These are phyloP conservation scores for Penstemon eatonii DNA, from an alignment of 257 asterid genomes.

Conservation along the genomic window DNA sequence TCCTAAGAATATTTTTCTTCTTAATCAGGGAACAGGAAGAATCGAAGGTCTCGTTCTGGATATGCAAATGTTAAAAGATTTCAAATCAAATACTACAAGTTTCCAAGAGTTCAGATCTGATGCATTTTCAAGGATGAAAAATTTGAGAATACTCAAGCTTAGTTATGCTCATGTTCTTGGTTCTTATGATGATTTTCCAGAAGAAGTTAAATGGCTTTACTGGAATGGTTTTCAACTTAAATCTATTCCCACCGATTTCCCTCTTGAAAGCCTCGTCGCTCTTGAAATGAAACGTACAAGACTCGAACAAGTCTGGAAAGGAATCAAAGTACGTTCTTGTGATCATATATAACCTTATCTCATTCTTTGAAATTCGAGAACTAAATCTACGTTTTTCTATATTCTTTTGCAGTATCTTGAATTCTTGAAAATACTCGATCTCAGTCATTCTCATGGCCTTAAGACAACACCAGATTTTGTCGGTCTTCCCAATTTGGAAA, in stretches of 20 bases:
- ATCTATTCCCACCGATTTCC: not conserved
- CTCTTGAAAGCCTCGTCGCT: not conserved
- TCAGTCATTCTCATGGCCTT: constrained; percentile 28
- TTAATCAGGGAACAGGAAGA: constrained; percentile 24
- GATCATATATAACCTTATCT: not conserved
- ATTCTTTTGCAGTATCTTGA: constrained; percentile 12
- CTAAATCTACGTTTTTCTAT: not conserved
- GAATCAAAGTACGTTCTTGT: constrained; percentile 12
- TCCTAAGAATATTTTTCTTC: not conserved
- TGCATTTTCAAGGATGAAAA: constrained; percentile 21
- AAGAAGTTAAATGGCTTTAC: constrained; percentile 23
- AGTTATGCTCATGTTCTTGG: not conserved
- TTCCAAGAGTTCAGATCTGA: not conserved
- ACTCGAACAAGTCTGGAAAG: constrained; percentile 9
- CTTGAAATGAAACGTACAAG: constrained; percentile 10
- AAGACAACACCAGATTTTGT: constrained; percentile 24
- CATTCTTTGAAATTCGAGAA: not conserved
- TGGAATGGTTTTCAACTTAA: not conserved
- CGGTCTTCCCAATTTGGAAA: constrained; percentile 20
- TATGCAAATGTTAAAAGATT: constrained; percentile 15
- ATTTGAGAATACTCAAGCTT: constrained; percentile 26
- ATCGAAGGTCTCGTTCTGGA: constrained; percentile 20
- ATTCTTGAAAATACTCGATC: constrained; percentile 29
- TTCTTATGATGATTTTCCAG: constrained; percentile 16
- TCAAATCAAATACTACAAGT: constrained; percentile 4